A percentile compares a stretch with the other conserved stretches of the same genome.
Evolutionary conservation across 352 stramenopile species (phyloP).

Genomic region (Globisporangium rhizosaccharum): DNA sequence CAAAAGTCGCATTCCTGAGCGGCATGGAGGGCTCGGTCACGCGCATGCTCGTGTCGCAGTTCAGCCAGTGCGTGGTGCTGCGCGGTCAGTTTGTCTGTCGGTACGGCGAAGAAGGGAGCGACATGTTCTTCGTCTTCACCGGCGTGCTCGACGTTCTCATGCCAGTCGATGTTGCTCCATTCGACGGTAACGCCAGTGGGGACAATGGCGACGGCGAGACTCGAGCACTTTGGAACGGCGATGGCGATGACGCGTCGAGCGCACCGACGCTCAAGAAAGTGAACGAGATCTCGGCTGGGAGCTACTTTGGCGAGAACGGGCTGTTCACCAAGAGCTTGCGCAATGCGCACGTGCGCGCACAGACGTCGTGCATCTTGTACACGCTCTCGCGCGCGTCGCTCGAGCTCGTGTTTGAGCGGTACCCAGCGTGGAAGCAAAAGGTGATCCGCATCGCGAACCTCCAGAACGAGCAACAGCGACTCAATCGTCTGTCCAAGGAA

Average conservation of each 20-base stretch:
- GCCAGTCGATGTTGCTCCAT: background rate
- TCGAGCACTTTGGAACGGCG: no score
- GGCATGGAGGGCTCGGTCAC: constrained; percentile 38
- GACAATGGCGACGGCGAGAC: constrained; percentile 8
- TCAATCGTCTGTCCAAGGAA: constrained; percentile 13
- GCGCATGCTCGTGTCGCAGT: constrained; percentile 40
- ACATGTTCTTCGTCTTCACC: constrained; percentile 58
- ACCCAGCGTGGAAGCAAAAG: constrained; percentile 38
- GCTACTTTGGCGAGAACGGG: constrained; percentile 35
- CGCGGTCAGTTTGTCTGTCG: constrained; percentile 30
- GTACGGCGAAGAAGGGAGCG: constrained; percentile 36
- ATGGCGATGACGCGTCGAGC: background rate
- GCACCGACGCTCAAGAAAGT: constrained; percentile 20
- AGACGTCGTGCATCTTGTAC: constrained; percentile 43
- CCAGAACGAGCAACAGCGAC: constrained; percentile 19
- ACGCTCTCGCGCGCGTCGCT: constrained; percentile 31
- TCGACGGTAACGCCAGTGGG: background rate
- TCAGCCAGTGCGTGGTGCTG: constrained; percentile 34
- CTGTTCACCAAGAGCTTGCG: constrained; percentile 30
- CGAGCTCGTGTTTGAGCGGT: constrained; percentile 39
- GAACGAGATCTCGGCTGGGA: constrained; percentile 26
- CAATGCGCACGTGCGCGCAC: constrained; percentile 30
- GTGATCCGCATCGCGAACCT: constrained; percentile 36
- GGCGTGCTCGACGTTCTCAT: constrained; percentile 35
- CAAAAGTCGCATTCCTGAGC: constrained; percentile 42